A percentile compares a stretch with the other conserved stretches of the same genome.
Evolutionary conservation across 176 grass and related monocot species (phyloP).

Genomic region (Phragmites australis): DNA sequence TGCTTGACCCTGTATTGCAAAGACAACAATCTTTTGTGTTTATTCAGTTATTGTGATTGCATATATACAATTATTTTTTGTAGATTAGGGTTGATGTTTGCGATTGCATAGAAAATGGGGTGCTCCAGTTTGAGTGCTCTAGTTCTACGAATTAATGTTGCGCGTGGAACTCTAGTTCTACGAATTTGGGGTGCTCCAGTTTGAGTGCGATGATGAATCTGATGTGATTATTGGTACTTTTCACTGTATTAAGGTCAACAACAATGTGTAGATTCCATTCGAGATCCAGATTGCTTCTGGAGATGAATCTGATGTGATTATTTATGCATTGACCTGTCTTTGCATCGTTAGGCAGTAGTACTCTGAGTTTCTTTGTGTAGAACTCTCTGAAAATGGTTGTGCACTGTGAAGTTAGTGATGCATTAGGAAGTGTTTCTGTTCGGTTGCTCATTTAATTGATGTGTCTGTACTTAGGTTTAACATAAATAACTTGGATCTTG

Average conservation of each 20-base stretch:
- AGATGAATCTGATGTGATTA: not conserved
- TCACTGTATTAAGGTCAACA: not conserved
- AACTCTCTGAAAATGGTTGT: not conserved
- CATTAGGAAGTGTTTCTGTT: not conserved
- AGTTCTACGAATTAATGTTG: conserved; percentile 22
- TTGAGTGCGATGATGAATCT: not conserved
- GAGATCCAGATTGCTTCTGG: not conserved
- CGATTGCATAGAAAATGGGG: too few species aligned
- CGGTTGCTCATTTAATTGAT: not conserved
- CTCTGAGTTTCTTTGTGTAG: not conserved
- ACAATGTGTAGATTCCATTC: not conserved
- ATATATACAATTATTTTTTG: not conserved
- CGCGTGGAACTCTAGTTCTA: not conserved
- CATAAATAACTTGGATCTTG: not conserved
- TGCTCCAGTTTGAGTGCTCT: too few species aligned
- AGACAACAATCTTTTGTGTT: not conserved
- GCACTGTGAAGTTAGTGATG: not conserved
- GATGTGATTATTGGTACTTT: not conserved
- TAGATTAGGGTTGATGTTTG: not conserved
- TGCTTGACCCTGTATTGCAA: not conserved
- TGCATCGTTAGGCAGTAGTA: not conserved
- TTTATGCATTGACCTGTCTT: too few species aligned
- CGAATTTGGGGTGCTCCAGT: not conserved
- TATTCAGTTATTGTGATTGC: not conserved
- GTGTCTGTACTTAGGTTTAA: not conserved